Percentiles rank a stretch among this genome's conserved stretches.
phyloP scores from a whole-genome alignment of 371 early-diverging fungal species.

The Syncephalastrum sp. region DNA sequence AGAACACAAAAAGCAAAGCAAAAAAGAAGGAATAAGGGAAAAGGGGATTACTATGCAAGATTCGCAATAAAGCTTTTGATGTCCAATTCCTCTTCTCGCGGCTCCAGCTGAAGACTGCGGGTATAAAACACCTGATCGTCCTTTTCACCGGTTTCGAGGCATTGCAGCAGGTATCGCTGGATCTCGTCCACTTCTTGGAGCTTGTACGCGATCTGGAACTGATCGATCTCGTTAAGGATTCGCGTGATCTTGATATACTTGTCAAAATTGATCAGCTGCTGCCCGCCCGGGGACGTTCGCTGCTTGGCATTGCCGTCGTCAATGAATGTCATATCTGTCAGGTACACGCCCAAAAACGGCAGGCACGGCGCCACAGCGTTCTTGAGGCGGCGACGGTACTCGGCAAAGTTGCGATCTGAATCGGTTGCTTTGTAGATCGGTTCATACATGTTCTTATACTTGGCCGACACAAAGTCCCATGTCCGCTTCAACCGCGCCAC shows the following conservation, averaged over 20 bases:
- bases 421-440: constrained; percentile 64
- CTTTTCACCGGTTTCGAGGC: constrained; percentile 36
- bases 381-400: constrained; percentile 69
- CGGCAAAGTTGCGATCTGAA: constrained; percentile 70
- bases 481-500: constrained; percentile 72
- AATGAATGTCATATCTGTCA: constrained; percentile 87
- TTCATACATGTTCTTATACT: constrained; percentile 51
- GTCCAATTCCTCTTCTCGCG: constrained; percentile 42
- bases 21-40: not conserved
- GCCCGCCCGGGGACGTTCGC: constrained; percentile 34
- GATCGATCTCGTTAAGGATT: constrained; percentile 73
- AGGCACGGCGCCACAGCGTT: constrained; percentile 69
- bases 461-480: constrained; percentile 64
- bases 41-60: constrained; percentile 10
- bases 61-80: constrained; percentile 22
- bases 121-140: constrained; percentile 44
- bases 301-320: constrained; percentile 50
- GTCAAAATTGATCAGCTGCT: constrained; percentile 76
- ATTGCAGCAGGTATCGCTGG: constrained; percentile 32
- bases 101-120: constrained; percentile 40
- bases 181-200: constrained; percentile 58
- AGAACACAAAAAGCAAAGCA: not conserved
- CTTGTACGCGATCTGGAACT: constrained; percentile 77
- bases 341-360: constrained; percentile 83
- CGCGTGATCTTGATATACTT: constrained; percentile 69